Conservation (phyloP, 192 early-diverging fungal species). For the Coemansia sp. region DNA sequence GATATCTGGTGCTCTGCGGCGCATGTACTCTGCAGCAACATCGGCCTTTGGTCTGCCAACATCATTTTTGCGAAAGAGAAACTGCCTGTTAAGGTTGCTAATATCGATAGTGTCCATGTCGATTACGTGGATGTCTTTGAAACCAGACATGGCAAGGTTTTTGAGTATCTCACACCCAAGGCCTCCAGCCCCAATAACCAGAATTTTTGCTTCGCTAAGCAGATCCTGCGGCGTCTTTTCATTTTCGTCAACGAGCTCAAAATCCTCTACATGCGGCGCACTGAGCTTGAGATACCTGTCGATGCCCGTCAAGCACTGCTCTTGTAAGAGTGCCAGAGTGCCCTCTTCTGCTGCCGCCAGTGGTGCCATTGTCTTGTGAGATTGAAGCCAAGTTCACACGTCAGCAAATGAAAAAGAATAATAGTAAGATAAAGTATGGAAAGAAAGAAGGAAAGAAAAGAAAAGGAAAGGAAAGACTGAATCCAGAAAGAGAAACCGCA, state of each 20-base stretch:
- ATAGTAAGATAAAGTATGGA: constrained; percentile 9
- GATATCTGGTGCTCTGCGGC: constrained; percentile 65
- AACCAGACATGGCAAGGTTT: constrained; percentile 77
- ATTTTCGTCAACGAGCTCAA: constrained; percentile 50
- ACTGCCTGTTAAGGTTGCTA: constrained; percentile 82
- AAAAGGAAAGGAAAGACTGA: not conserved
- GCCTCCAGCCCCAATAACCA: constrained; percentile 84
- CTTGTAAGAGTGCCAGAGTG: not conserved
- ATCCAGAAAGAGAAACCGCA: not conserved
- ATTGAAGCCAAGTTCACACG: not conserved
- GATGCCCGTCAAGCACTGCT: constrained; percentile 26
- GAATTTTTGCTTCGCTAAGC: constrained; percentile 61
- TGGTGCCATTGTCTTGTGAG: constrained; percentile 12
- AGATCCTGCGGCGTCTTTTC: constrained; percentile 50
- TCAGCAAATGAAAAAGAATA: not conserved
- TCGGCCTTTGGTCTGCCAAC: constrained; percentile 77
- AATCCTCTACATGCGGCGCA: constrained; percentile 46
- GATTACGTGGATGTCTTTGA: constrained; percentile 79
- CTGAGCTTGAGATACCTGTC: constrained; percentile 45
- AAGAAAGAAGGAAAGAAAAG: not conserved
- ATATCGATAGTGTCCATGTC: constrained; percentile 90
- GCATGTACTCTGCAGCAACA: constrained; percentile 76
- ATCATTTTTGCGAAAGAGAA: constrained; percentile 74
- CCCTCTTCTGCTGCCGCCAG: constrained; percentile 3
- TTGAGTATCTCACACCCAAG: constrained; percentile 85